A percentile compares a stretch with the other conserved stretches of the same genome.
These are phyloP conservation scores for Fennellomyces sp. DNA, from an alignment of 371 early-diverging fungal species.

Conservation along the genomic window DNA sequence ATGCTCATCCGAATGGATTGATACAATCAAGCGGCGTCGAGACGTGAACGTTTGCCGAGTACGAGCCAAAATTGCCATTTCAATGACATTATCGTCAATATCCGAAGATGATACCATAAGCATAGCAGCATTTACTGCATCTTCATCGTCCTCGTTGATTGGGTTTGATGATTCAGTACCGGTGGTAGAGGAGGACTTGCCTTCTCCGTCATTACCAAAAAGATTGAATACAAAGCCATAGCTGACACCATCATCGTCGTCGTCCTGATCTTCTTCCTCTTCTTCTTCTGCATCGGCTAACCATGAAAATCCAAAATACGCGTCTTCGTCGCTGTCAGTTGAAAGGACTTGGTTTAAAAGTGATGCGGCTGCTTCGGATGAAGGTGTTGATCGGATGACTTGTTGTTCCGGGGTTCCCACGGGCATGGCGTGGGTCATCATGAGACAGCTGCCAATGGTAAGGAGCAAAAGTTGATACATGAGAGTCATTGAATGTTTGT, in stretches of 20 bases:
- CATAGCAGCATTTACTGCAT: conserved; percentile 1
- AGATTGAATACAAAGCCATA: conserved; percentile 1
- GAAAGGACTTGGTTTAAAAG: conserved; percentile 8
- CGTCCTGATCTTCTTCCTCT: background rate
- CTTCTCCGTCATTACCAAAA: background rate
- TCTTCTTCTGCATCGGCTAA: background rate
- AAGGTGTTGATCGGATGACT: background rate
- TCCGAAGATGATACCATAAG: conserved; percentile 8
- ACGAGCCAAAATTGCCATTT: conserved; percentile 7
- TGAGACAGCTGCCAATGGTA: no score
- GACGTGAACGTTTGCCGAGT: conserved; percentile 1
- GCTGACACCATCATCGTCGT: background rate
- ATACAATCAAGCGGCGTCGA: background rate
- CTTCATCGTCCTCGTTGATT: background rate
- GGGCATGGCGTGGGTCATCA: background rate
- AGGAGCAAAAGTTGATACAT: no score
- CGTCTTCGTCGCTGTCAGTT: conserved; percentile 8
- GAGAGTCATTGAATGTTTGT: no score
- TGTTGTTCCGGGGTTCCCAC: background rate
- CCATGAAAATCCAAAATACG: conserved; percentile 5
- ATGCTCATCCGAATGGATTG: background rate
- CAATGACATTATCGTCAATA: conserved; percentile 11
- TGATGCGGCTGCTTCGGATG: background rate
- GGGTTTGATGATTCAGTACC: no score
- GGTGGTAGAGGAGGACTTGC: no score